A percentile compares a stretch with the other conserved stretches of the same genome.
Evolutionary conservation across 345 rosid species (phyloP).

Genomic region (Eucalyptus pauciflora): DNA sequence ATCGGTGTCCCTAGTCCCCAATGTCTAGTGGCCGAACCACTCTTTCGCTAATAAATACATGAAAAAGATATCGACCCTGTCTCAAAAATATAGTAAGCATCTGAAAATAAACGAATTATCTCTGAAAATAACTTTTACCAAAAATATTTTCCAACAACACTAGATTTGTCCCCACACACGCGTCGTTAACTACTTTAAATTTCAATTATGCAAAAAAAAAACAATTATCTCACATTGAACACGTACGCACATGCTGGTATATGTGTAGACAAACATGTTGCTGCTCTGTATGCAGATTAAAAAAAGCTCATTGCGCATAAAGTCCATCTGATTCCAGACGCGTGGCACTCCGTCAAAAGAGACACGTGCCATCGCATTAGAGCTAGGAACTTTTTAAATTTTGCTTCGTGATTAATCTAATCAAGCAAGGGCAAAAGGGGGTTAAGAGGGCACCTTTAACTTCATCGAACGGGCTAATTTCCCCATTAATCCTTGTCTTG

Average conservation of each 20-base stretch:
- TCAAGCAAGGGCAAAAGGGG: background rate
- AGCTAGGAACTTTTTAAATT: background rate
- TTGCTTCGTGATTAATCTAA: background rate
- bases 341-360: background rate
- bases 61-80: fast-evolving
- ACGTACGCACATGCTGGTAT: background rate
- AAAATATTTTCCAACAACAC: background rate
- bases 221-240: background rate
- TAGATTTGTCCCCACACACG: background rate
- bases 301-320: background rate
- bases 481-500: background rate
- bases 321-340: background rate
- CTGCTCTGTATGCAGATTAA: background rate
- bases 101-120: background rate
- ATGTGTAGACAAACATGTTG: background rate
- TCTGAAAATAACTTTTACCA: background rate
- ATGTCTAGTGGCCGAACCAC: background rate
- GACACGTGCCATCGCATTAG: background rate
- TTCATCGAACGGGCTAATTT: background rate
- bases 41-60: background rate
- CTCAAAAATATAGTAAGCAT: background rate
- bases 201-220: background rate
- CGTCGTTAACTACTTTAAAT: background rate
- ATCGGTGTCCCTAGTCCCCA: background rate
- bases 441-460: background rate